phyloP scores from a whole-genome alignment of 2,329 filamentous ascomycete species.

The Talaromyces sp. region DNA sequence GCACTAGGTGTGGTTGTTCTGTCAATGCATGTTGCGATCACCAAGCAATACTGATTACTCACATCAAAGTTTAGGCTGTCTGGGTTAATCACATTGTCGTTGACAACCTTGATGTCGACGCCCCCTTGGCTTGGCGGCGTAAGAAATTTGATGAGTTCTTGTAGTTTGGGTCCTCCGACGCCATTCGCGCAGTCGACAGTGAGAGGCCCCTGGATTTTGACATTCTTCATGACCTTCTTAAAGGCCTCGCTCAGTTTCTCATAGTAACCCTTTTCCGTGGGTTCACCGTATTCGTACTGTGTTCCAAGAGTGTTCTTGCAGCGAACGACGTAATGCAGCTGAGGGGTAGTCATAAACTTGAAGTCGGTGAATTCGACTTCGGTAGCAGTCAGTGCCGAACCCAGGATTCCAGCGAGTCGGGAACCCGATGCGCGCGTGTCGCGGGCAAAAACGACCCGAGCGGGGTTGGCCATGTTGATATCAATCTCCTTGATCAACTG shows the following conservation, averaged over 20 bases:
- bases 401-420: constrained; percentile 72
- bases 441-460: constrained; percentile 81
- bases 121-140: constrained; percentile 62
- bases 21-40: constrained; percentile 14
- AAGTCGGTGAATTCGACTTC: constrained; percentile 74
- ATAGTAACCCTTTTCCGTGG: constrained; percentile 90
- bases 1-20: constrained; percentile 51
- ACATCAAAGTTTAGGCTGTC: constrained; percentile 86
- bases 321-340: constrained; percentile 92
- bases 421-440: constrained; percentile 92
- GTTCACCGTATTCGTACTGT: constrained; percentile 78
- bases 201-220: constrained; percentile 67
- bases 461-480: constrained; percentile 65
- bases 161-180: constrained; percentile 86
- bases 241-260: constrained; percentile 85
- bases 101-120: constrained; percentile 80
- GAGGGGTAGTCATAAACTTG: constrained; percentile 92
- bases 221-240: constrained; percentile 72
- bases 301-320: constrained; percentile 91
- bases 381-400: constrained; percentile 73
- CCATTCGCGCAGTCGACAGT: constrained; percentile 96
- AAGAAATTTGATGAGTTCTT: constrained; percentile 78
- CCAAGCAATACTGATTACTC: constrained; percentile 27
- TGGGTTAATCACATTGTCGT: constrained; percentile 87
- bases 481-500: constrained; percentile 70